phyloP scores from a whole-genome alignment of 192 early-diverging fungal genomes.

The Mortierella antarctica region DNA sequence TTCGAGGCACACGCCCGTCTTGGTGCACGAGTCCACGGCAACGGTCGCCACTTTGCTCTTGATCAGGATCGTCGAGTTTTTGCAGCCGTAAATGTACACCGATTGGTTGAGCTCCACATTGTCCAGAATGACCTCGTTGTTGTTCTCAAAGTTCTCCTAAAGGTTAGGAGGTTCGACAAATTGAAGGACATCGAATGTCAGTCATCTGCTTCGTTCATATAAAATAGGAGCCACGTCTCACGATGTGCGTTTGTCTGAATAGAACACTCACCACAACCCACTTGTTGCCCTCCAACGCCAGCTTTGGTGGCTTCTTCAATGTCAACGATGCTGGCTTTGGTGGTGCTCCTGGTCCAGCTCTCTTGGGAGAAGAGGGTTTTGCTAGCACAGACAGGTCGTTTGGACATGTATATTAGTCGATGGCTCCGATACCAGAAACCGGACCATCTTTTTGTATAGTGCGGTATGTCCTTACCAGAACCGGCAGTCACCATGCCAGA shows the following conservation, averaged over 20 bases:
- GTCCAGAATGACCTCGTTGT: conserved; percentile 82
- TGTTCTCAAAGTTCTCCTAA: conserved; percentile 84
- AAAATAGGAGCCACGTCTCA: neutral
- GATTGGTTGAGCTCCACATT: conserved; percentile 85
- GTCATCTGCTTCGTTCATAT: neutral
- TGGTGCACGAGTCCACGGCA: conserved; percentile 89
- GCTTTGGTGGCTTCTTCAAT: conserved; percentile 80
- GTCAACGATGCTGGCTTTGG: conserved; percentile 66
- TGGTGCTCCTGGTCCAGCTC: conserved; percentile 63
- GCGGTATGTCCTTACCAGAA: conserved; percentile 11
- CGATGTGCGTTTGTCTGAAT: neutral
- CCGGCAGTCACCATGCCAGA: conserved; percentile 64
- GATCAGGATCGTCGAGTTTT: conserved; percentile 89
- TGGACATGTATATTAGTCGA: neutral
- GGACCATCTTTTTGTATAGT: neutral
- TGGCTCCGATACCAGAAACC: neutral
- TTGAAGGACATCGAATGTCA: neutral
- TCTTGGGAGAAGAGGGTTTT: conserved; percentile 51
- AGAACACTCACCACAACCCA: conserved; percentile 78
- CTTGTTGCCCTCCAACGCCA: conserved; percentile 88
- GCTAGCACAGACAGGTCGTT: conserved; percentile 2
- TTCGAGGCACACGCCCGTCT: conserved; percentile 87
- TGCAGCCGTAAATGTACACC: conserved; percentile 96
- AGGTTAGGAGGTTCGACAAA: neutral
- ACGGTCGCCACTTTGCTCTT: conserved; percentile 94